Conservation (phyloP, 2,329 filamentous ascomycete genomes). For the Rutstroemia sp. region DNA sequence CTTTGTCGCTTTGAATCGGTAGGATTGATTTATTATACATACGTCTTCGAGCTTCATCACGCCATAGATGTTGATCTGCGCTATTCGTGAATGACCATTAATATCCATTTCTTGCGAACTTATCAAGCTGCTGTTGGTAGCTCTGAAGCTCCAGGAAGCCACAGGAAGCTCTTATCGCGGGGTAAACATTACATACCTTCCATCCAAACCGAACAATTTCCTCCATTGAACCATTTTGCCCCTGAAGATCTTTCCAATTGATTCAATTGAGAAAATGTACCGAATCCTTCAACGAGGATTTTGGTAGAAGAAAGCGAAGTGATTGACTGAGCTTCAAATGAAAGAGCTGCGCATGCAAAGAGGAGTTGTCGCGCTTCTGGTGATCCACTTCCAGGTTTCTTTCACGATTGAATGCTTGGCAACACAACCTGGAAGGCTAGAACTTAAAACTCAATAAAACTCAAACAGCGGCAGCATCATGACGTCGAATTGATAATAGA, state of each 20-base stretch:
- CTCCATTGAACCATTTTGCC: conserved; percentile 27
- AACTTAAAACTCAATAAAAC: background rate
- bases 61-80: conserved; percentile 20
- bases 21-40: conserved; percentile 1
- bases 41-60: conserved; percentile 26
- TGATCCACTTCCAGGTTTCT: background rate
- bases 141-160: background rate
- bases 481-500: no score
- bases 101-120: background rate
- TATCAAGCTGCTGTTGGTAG: background rate
- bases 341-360: background rate
- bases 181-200: conserved; percentile 18
- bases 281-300: background rate
- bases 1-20: background rate
- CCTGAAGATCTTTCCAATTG: background rate
- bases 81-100: background rate
- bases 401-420: background rate
- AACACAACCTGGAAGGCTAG: background rate
- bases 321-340: background rate
- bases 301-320: no score
- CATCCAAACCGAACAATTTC: conserved; percentile 26
- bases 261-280: background rate
- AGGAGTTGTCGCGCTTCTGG: background rate
- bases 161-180: background rate
- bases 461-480: no score